phyloP scores from a whole-genome alignment of 2,329 filamentous ascomycete species.

The Saccharata proteae region DNA sequence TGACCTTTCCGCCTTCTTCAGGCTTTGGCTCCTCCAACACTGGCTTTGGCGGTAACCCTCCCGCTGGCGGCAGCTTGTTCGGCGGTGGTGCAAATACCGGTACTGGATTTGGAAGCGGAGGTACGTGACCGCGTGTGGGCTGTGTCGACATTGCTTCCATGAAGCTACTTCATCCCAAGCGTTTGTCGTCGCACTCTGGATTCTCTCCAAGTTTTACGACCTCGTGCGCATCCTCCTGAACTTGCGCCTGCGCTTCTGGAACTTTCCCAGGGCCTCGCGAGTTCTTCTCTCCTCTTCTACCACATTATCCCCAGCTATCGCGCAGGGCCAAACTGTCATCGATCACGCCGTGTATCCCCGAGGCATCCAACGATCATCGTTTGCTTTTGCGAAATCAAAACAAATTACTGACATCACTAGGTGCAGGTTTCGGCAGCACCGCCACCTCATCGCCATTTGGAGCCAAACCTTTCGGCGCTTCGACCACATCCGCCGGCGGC shows the following conservation, averaged over 20 bases:
- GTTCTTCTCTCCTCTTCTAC: constrained; percentile 1
- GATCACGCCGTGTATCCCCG: too few relatives aligned
- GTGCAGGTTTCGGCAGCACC: constrained; percentile 10
- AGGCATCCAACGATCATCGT: too few relatives aligned
- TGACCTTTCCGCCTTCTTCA: constrained; percentile 22
- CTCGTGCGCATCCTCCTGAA: too few relatives aligned
- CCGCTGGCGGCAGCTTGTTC: constrained; percentile 15
- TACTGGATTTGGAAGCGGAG: constrained; percentile 18
- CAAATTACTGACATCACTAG: constrained; percentile 1
- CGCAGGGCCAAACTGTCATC: too few relatives aligned
- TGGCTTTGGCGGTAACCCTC: constrained; percentile 22
- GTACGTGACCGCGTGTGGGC: constrained; percentile 9
- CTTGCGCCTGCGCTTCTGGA: constrained; percentile 1
- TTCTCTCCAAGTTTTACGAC: too few relatives aligned
- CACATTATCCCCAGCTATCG: background rate
- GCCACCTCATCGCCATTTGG: constrained; percentile 15
- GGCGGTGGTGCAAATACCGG: constrained; percentile 13
- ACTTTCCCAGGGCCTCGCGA: background rate
- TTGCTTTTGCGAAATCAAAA: background rate
- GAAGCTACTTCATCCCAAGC: too few relatives aligned
- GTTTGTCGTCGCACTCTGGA: too few relatives aligned
- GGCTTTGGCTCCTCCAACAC: constrained; percentile 20
- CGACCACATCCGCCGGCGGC: constrained; percentile 12
- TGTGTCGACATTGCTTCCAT: background rate
- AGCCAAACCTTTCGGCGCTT: constrained; percentile 10